A percentile compares a stretch with the other conserved stretches of the same genome.
Evolutionary conservation across 768 basidiomycete genomes (phyloP).

Genomic region (Termitomyces sp.): DNA sequence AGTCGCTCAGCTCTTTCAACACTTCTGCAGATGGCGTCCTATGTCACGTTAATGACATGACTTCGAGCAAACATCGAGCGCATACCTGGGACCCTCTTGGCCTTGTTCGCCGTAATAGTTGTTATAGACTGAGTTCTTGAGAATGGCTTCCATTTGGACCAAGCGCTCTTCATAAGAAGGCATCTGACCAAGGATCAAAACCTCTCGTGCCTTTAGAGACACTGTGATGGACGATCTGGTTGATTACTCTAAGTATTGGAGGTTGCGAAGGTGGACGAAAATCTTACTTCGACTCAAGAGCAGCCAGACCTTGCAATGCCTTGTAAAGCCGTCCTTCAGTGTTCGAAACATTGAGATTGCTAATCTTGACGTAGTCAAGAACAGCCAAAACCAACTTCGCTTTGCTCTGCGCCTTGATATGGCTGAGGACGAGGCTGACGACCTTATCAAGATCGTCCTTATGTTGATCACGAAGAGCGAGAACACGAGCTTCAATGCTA

Average conservation of each 20-base stretch:
- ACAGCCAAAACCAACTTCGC: constrained; percentile 80
- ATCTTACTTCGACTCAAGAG: constrained; percentile 81
- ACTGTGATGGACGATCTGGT: constrained; percentile 84
- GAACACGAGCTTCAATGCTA: constrained; percentile 87
- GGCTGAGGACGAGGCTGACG: constrained; percentile 81
- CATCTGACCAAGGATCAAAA: constrained; percentile 92
- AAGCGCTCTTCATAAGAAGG: constrained; percentile 95
- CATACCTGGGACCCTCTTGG: constrained; percentile 46
- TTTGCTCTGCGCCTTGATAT: constrained; percentile 93
- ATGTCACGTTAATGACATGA: constrained; percentile 11
- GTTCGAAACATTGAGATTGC: constrained; percentile 69
- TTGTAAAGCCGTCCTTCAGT: constrained; percentile 68
- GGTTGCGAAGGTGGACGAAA: neutral
- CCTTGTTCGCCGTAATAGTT: constrained; percentile 88
- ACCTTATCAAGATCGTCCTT: constrained; percentile 91
- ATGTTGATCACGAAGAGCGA: constrained; percentile 85
- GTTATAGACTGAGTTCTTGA: constrained; percentile 82
- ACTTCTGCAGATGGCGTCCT: constrained; percentile 84
- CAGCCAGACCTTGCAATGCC: constrained; percentile 76
- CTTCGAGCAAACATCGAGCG: neutral
- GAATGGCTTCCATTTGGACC: constrained; percentile 89
- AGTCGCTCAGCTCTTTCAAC: constrained; percentile 90
- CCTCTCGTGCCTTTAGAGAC: constrained; percentile 93
- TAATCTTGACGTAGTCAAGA: constrained; percentile 85
- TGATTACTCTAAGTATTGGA: neutral